Conservation (phyloP, 192 early-diverging fungal species). For the Blastocladiella britannica region DNA sequence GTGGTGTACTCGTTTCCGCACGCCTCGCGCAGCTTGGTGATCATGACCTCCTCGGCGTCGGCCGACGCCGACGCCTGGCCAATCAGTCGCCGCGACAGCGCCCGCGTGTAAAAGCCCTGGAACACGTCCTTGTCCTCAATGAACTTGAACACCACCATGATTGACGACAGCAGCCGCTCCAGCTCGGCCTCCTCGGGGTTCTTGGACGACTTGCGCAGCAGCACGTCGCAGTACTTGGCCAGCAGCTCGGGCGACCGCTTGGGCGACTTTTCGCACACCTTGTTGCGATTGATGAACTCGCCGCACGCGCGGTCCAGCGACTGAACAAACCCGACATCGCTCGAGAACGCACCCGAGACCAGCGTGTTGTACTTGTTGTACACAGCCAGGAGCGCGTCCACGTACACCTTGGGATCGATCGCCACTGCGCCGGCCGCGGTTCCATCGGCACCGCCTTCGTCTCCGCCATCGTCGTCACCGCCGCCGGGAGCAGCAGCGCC, state of each 20-base stretch:
- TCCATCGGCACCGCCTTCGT: slow-evolving; percentile 10
- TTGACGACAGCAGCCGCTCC: slow-evolving; percentile 22
- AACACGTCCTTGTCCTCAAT: slow-evolving; percentile 96
- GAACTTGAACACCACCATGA: slow-evolving; percentile 86
- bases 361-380: slow-evolving; percentile 69
- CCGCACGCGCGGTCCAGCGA: slow-evolving; percentile 84
- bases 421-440: slow-evolving; percentile 9
- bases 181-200: slow-evolving; percentile 40
- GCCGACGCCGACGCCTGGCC: slow-evolving; percentile 70
- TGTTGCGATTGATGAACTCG: slow-evolving; percentile 82
- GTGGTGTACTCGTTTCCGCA: slow-evolving; percentile 89
- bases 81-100: slow-evolving; percentile 81
- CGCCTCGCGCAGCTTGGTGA: slow-evolving; percentile 70
- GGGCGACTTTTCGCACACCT: slow-evolving; percentile 43
- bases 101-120: slow-evolving; percentile 88
- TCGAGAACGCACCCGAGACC: slow-evolving; percentile 53
- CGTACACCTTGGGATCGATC: slow-evolving; percentile 63
- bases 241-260: slow-evolving; percentile 70
- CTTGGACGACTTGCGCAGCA: slow-evolving; percentile 68
- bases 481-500: slow-evolving; percentile 8
- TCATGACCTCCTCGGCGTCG: slow-evolving; percentile 87
- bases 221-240: slow-evolving; percentile 71
- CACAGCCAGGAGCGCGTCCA: slow-evolving; percentile 63
- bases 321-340: slow-evolving; percentile 69
- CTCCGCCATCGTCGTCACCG: slow-evolving; percentile 12